Conservation (phyloP, 2,329 filamentous ascomycete species). For the Hypoxylon sp. region DNA sequence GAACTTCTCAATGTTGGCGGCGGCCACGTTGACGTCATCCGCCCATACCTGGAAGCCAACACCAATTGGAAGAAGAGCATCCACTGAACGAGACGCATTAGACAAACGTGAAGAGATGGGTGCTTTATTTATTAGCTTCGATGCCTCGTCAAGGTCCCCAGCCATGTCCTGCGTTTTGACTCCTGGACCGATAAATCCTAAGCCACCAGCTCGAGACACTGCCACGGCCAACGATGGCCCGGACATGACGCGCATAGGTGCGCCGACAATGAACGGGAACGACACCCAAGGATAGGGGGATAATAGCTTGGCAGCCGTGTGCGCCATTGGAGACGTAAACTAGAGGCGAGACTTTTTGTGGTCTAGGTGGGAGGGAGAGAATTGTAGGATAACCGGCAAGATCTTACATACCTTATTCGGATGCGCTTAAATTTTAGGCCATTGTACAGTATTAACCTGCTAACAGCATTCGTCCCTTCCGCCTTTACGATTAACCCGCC, state of each 20-base stretch:
- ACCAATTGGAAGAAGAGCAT: conserved; percentile 10
- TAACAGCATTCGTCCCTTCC: too few relatives aligned
- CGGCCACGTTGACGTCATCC: conserved; percentile 50
- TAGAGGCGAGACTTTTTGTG: not conserved
- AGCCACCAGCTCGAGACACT: conserved; percentile 16
- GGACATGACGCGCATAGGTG: conserved; percentile 21
- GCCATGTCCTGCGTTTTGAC: not conserved
- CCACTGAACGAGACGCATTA: not conserved
- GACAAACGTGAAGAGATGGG: not conserved
- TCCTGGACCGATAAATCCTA: conserved; percentile 18
- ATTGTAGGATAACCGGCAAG: not conserved
- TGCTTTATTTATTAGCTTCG: not conserved
- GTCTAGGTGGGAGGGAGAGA: not conserved
- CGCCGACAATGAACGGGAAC: conserved; percentile 12
- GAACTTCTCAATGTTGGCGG: conserved; percentile 50
- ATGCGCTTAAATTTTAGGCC: too few relatives aligned
- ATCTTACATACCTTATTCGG: not conserved
- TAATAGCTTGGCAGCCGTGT: not conserved
- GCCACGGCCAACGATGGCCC: conserved; percentile 11
- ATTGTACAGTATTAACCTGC: too few relatives aligned
- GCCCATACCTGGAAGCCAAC: conserved; percentile 44
- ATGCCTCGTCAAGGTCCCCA: conserved; percentile 1
- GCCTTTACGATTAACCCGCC: too few relatives aligned
- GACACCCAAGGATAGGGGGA: conserved; percentile 7
- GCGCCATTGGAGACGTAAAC: not conserved